Evolutionary conservation across 176 grass and related monocot species (phyloP).

Genomic region (Musa troglodytarum): DNA sequence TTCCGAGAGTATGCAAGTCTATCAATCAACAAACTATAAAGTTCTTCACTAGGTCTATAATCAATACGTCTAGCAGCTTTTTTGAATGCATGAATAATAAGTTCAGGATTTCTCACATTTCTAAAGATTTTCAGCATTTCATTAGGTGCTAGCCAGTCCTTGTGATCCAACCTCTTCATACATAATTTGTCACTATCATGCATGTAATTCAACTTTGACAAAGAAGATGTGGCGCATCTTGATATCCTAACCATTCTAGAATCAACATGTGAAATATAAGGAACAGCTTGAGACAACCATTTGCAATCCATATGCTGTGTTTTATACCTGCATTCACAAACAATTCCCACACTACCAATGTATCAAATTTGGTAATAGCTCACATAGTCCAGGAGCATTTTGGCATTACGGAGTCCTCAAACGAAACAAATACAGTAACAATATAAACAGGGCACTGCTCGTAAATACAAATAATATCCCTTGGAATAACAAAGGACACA

Average conservation of each 20-base stretch:
- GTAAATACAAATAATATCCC: no score
- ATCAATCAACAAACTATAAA: slow-evolving; percentile 68
- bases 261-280: neutral
- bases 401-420: no score
- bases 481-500: no score
- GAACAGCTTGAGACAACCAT: neutral
- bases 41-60: slow-evolving; percentile 62
- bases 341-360: neutral
- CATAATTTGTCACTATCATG: slow-evolving; percentile 37
- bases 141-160: slow-evolving; percentile 86
- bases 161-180: slow-evolving; percentile 60
- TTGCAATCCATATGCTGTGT: neutral
- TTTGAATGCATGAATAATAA: slow-evolving; percentile 39
- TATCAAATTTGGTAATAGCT: neutral
- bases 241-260: slow-evolving; percentile 3
- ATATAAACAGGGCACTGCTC: no score
- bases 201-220: slow-evolving; percentile 1
- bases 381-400: neutral
- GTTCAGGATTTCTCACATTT: slow-evolving; percentile 37
- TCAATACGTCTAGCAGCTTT: slow-evolving; percentile 42
- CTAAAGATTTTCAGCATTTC: slow-evolving; percentile 73
- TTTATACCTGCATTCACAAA: slow-evolving; percentile 7
- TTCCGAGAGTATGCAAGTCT: slow-evolving; percentile 44
- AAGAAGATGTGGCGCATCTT: neutral
- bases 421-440: no score